Evolutionary conservation across 306 rosid species (phyloP).

Genomic region (Citrullus amarus): DNA sequence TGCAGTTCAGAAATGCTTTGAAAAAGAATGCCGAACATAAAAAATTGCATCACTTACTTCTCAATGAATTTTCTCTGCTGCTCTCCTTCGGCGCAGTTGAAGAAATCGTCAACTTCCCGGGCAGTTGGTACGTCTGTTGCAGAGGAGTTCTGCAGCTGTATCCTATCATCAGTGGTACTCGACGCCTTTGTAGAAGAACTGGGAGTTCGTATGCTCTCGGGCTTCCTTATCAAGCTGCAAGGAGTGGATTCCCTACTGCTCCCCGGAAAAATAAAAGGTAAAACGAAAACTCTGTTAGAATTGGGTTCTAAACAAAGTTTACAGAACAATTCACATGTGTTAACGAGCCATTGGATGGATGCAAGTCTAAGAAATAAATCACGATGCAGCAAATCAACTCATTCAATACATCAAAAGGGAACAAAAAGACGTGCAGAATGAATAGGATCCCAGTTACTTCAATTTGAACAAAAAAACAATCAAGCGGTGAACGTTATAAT

Average conservation of each 20-base stretch:
- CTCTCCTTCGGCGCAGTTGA: slow-evolving; percentile 52
- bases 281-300: background rate
- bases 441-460: slow-evolving; percentile 2
- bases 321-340: background rate
- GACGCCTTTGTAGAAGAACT: slow-evolving; percentile 76
- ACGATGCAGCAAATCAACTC: background rate
- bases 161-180: slow-evolving; percentile 30
- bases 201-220: slow-evolving; percentile 52
- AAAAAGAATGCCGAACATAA: background rate
- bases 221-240: slow-evolving; percentile 69
- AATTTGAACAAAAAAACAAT: background rate
- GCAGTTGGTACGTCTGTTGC: slow-evolving; percentile 61
- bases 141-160: slow-evolving; percentile 33
- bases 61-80: slow-evolving; percentile 64
- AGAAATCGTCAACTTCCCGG: slow-evolving; percentile 78
- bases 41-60: slow-evolving; percentile 34
- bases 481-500: background rate
- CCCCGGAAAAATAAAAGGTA: slow-evolving; percentile 2
- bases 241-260: slow-evolving; percentile 93
- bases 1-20: background rate
- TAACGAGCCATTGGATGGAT: background rate
- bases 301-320: background rate
- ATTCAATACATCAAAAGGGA: background rate
- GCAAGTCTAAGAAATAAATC: background rate
- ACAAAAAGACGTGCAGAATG: background rate